Percentiles rank a stretch among this genome's conserved stretches.
Evolutionary conservation across 1,284 basidiomycete genomes (phyloP).

Genomic region (Malassezia sympodialis): DNA sequence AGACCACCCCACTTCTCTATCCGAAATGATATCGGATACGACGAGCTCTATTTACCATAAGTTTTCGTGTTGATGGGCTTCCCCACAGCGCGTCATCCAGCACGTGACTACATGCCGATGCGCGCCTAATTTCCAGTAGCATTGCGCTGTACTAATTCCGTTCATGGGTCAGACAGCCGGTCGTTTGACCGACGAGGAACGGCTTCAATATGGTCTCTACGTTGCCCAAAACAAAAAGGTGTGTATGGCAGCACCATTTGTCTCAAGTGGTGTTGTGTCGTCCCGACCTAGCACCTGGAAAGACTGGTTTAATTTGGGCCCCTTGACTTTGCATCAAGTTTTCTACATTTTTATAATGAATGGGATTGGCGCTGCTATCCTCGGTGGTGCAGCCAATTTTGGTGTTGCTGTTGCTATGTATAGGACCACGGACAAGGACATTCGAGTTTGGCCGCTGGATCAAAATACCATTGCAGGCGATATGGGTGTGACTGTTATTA

Average conservation of each 20-base stretch:
- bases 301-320: slow-evolving; percentile 12
- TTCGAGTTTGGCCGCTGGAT: slow-evolving; percentile 33
- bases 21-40: neutral
- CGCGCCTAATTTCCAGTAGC: neutral
- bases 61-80: neutral
- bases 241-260: slow-evolving; percentile 56
- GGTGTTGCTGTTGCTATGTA: slow-evolving; percentile 36
- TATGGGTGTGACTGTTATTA: slow-evolving; percentile 43
- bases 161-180: neutral
- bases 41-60: neutral
- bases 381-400: slow-evolving; percentile 37
- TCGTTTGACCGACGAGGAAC: neutral
- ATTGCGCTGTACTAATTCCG: neutral
- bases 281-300: slow-evolving; percentile 3
- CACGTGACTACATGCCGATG: neutral
- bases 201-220: slow-evolving; percentile 1
- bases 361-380: slow-evolving; percentile 11
- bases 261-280: slow-evolving; percentile 21
- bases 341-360: slow-evolving; percentile 20
- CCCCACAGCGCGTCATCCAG: neutral
- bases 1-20: neutral
- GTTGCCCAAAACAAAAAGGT: neutral
- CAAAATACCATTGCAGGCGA: slow-evolving; percentile 39
- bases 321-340: slow-evolving; percentile 5
- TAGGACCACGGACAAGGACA: slow-evolving; percentile 13